Evolutionary conservation across 192 early-diverging fungal species (phyloP).

Genomic region (Spizellomyces punctatus): DNA sequence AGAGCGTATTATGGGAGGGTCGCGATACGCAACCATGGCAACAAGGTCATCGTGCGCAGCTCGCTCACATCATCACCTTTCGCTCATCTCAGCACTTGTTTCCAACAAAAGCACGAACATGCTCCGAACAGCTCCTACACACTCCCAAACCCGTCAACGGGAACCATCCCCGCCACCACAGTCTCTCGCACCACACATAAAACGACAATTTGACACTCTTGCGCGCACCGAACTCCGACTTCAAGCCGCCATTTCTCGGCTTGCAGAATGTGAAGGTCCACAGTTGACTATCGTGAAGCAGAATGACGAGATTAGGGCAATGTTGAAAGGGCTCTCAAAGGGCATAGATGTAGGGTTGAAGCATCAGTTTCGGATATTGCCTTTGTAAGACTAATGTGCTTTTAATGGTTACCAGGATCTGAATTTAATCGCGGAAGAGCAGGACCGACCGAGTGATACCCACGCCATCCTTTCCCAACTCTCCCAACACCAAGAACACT

Average conservation of each 20-base stretch:
- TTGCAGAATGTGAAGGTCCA: slow-evolving; percentile 23
- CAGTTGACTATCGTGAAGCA: background rate
- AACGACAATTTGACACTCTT: slow-evolving; percentile 23
- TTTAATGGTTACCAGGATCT: slow-evolving; percentile 32
- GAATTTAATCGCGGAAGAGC: slow-evolving; percentile 52
- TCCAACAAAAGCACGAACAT: background rate
- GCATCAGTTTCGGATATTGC: background rate
- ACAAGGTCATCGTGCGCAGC: too few species aligned
- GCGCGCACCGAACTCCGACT: slow-evolving; percentile 22
- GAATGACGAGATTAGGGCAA: slow-evolving; percentile 22
- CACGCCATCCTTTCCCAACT: slow-evolving; percentile 41
- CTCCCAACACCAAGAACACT: slow-evolving; percentile 53
- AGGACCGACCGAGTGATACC: slow-evolving; percentile 51
- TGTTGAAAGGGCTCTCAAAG: slow-evolving; percentile 9
- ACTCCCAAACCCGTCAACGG: background rate
- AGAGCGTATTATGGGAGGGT: too few species aligned
- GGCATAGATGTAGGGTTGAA: slow-evolving; percentile 16
- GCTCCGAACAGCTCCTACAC: background rate
- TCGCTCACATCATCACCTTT: background rate
- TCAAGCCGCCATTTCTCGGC: slow-evolving; percentile 14
- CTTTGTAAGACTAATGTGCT: background rate
- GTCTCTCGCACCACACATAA: slow-evolving; percentile 4
- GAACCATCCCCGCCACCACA: background rate
- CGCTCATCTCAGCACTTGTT: background rate
- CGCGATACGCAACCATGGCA: too few species aligned